Evolutionary conservation across 768 basidiomycete species (phyloP).

Genomic region (Chlorophyllum brunneum): DNA sequence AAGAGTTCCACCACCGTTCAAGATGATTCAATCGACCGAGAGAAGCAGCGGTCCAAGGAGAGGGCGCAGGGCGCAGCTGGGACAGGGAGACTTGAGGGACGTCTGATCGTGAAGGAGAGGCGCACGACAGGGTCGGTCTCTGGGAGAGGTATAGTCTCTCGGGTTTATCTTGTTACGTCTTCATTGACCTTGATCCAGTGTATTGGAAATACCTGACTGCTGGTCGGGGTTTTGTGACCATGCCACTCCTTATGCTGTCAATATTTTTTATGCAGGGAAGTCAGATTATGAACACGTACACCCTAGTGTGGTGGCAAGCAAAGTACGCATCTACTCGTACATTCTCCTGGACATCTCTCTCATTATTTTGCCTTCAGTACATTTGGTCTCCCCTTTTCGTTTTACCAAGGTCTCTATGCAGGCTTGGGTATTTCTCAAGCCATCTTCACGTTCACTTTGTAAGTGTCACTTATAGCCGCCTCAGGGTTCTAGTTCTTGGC

Average conservation of each 20-base stretch:
- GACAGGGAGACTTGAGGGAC: slow-evolving; percentile 61
- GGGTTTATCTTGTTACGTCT: neutral
- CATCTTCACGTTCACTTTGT: slow-evolving; percentile 55
- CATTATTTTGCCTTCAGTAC: slow-evolving; percentile 24
- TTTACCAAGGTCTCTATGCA: slow-evolving; percentile 66
- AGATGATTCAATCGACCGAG: slow-evolving; percentile 7
- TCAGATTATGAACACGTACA: slow-evolving; percentile 61
- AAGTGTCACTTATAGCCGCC: neutral
- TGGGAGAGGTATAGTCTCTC: slow-evolving; percentile 30
- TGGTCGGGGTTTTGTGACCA: slow-evolving; percentile 45
- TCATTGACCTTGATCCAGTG: slow-evolving; percentile 32
- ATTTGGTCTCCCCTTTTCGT: slow-evolving; percentile 45
- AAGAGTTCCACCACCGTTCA: slow-evolving; percentile 6
- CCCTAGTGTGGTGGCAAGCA: slow-evolving; percentile 69
- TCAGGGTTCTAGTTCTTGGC: too few relatives aligned
- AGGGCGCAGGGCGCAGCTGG: slow-evolving; percentile 29
- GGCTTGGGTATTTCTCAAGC: slow-evolving; percentile 54
- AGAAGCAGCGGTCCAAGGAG: slow-evolving; percentile 10
- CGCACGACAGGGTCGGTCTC: slow-evolving; percentile 64
- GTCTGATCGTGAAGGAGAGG: slow-evolving; percentile 61
- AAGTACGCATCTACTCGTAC: slow-evolving; percentile 34
- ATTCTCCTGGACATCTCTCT: neutral
- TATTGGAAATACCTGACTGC: slow-evolving; percentile 58
- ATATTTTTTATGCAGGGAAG: slow-evolving; percentile 58
- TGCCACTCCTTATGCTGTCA: slow-evolving; percentile 46